A percentile compares a stretch with the other conserved stretches of the same genome.
Conservation (phyloP, 257 asterid species). For the Solanum bulbocastanum region DNA sequence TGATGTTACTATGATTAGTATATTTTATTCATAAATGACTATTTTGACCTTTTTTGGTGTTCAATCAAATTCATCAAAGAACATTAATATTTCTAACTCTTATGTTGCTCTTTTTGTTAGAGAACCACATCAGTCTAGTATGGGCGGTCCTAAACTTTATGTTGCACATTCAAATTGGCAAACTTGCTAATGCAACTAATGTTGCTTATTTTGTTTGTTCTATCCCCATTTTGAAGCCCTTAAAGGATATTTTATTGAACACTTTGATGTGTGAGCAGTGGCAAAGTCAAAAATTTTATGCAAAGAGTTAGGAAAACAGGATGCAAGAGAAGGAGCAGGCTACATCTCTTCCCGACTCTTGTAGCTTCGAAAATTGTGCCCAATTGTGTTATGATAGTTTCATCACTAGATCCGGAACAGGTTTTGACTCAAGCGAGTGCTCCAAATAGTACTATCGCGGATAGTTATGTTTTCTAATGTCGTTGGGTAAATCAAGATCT, state of each 20-base stretch:
- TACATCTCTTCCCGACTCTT: neutral
- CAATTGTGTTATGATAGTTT: neutral
- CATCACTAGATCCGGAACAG: neutral
- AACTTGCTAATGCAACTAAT: neutral
- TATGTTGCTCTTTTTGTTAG: neutral
- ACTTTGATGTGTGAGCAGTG: neutral
- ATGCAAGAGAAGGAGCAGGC: neutral
- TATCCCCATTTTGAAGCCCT: neutral
- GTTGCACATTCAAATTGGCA: neutral
- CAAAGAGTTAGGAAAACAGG: neutral
- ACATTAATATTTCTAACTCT: neutral
- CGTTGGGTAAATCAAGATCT: neutral
- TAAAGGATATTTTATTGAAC: too few relatives aligned
- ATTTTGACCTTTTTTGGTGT: neutral
- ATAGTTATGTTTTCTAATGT: neutral
- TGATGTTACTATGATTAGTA: neutral
- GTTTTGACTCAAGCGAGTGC: neutral
- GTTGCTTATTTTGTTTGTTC: neutral
- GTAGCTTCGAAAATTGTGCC: neutral
- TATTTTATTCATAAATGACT: neutral
- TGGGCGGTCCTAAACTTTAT: neutral
- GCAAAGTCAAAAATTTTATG: neutral
- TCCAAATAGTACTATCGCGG: neutral
- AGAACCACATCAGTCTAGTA: neutral
- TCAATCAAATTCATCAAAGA: neutral